Base-by-base conservation (phyloP, 192 early-diverging fungal species). In the Gigaspora rosea region DNA sequence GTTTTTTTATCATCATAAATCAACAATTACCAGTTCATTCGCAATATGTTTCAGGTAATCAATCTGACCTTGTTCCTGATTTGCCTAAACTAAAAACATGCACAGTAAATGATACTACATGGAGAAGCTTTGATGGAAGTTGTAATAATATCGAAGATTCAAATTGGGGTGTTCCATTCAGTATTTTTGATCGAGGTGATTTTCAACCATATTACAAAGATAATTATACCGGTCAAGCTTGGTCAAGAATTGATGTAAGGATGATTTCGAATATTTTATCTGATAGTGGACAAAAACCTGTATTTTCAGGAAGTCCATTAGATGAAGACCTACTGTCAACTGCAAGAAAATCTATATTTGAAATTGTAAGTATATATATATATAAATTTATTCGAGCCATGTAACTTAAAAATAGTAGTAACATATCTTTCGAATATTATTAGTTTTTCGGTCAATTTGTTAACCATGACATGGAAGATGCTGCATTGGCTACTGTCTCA, bases 401-500 rank as follows among this genome's bases (percentile, higher is more conserved):
- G 7, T 41, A 41, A 41, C 36, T 20, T 58, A 22, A 58, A 58
- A n/a, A n/a, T n/a, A 22, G 6, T 62, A 33, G 5, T 32, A n/a
- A 15, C 13, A 5, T 59, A 33, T n/a, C 7, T 50, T 8, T 18
- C 20, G 16, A 41, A 4, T 41, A 22, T 20, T 47, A 18, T 11
- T 50, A 69, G 67, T 69, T 69, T 41, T 69, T 69, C 47, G 67
- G 67, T 6, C 67, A 69, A 69, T 22, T 69, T 16, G 22, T 69
- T 50, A 69, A 69, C 47, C 67, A 69, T 27, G 67, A 69, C 22
- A 33, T 69, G 13, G 67, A 69, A 49, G 67, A 69, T n/a, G 41
- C 41, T 50, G 46, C 67, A 35, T 18, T 69, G 15, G 13, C n/a
- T 41, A 46, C 33, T 46, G 27, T 11, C 16, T 18, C 47, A 3